Conservation (phyloP, 805 yeast species). For the Priceomyces haplophilus region DNA sequence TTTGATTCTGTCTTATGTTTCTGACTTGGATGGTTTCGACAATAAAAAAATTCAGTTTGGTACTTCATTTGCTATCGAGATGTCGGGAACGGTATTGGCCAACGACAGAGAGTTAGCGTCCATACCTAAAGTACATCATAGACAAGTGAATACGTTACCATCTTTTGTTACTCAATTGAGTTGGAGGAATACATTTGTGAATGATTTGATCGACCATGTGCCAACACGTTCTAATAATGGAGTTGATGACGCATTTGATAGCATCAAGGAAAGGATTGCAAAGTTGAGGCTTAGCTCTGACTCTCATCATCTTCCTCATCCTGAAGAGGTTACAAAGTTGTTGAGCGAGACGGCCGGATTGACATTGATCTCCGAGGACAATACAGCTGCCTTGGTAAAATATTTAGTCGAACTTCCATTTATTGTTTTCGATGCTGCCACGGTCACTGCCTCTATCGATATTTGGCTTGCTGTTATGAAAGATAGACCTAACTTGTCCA, state of each 20-base stretch:
- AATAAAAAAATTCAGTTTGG: constrained; percentile 59
- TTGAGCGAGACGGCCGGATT: constrained; percentile 46
- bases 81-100: constrained; percentile 73
- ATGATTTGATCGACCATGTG: constrained; percentile 29
- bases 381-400: constrained; percentile 46
- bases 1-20: constrained; percentile 72
- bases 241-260: constrained; percentile 24
- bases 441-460: constrained; percentile 64
- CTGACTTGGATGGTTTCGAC: constrained; percentile 36
- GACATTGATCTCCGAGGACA: constrained; percentile 28
- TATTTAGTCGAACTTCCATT: constrained; percentile 71
- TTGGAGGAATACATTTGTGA: constrained; percentile 53
- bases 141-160: constrained; percentile 57
- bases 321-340: constrained; percentile 34
- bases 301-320: constrained; percentile 10
- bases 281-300: constrained; percentile 12
- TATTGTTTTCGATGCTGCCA: constrained; percentile 52
- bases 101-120: constrained; percentile 63
- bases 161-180: constrained; percentile 74
- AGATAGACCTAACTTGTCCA: constrained; percentile 57
- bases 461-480: constrained; percentile 79
- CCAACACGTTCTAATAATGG: constrained; percentile 27
- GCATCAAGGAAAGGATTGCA: constrained; percentile 24
- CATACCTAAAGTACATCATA: constrained; percentile 35
- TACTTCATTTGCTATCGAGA: constrained; percentile 83